These are phyloP conservation scores for Xylariaceae sp. DNA, from an alignment of 2,329 filamentous ascomycete genomes.

Conservation along the genomic window DNA sequence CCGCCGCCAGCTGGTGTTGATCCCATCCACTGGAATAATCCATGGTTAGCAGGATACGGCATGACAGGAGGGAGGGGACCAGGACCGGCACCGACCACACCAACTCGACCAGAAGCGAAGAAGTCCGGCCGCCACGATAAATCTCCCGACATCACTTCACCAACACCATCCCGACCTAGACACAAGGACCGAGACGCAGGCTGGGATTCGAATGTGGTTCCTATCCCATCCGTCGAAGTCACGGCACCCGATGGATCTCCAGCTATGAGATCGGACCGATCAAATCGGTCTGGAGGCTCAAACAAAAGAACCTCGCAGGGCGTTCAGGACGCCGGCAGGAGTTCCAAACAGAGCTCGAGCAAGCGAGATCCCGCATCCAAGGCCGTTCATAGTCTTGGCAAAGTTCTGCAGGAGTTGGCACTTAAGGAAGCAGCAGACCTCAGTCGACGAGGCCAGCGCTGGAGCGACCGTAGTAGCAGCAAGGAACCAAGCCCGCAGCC, in stretches of 20 bases:
- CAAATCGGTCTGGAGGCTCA: background rate
- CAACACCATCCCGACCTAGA: background rate
- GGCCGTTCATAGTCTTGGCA: background rate
- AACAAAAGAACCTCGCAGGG: constrained; percentile 7
- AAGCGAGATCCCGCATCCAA: constrained; percentile 3
- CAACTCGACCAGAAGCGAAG: background rate
- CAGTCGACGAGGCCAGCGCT: constrained; percentile 15
- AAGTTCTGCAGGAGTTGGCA: constrained; percentile 9
- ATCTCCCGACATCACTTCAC: constrained; percentile 5
- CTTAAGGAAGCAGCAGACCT: constrained; percentile 12
- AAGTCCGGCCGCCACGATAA: background rate
- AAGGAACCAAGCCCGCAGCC: constrained; percentile 16
- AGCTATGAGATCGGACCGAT: background rate
- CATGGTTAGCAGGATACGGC: constrained; percentile 16
- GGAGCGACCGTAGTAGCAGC: constrained; percentile 14
- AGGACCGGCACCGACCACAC: background rate
- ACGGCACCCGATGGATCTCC: constrained; percentile 6
- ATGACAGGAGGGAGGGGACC: constrained; percentile 2
- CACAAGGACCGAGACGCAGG: constrained; percentile 16
- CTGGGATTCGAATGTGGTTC: constrained; percentile 23
- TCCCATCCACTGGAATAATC: constrained; percentile 6
- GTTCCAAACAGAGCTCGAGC: constrained; percentile 10
- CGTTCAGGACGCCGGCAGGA: constrained; percentile 18
- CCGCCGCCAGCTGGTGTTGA: background rate
- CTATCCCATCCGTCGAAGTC: constrained; percentile 14